Base-by-base conservation (phyloP, 805 yeast species). In the Debaryomyces hansenii region DNA sequence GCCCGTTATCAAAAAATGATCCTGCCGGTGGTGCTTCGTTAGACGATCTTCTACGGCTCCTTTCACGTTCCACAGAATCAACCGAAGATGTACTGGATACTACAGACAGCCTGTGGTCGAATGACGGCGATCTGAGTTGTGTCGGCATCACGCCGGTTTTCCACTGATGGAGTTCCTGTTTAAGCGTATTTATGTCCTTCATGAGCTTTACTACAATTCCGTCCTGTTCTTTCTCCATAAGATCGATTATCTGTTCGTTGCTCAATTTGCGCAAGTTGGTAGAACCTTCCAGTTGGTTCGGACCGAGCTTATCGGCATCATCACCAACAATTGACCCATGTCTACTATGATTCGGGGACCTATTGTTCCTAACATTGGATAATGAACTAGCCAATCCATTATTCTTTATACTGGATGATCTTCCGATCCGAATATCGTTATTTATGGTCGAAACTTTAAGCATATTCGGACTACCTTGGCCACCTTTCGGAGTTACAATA, bases 161-260 rank as follows among this genome's bases (percentile, higher is more conserved):
- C 40, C 79, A 62, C 8, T 56, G 49, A 35, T 69, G 69, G 53
- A 78, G 80, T 53, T 83, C 88, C 14, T 78, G 80, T 52, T 76
- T 78, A 49, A 85, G 62, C 5, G 53, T 47, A 20, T 70, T 70
- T 31, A 85, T 83, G 58, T 85, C 89, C 44, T 78, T 75, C 80
- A 83, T 84, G 36, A 85, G 66, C 59, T 76, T 78, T 57, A 84
- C 66, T 15, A 85, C 90, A 20, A 84, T 82, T 2, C 87, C 88
- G 57, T 85, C 91, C 60, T 85, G 90, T 63, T 85, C 90, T 43
- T 82, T 72, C 55, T 85, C 91, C 83, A 85, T 79, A 31, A 74
- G 59, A 57, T 82, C 83, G 33, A 82, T 74, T 15, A 79, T 69
- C 50, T 79, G 78, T 24, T 77, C 84, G 7, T 73, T 68, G 33